Conservation (phyloP, 192 early-diverging fungal genomes). For the Podila clonocystis region DNA sequence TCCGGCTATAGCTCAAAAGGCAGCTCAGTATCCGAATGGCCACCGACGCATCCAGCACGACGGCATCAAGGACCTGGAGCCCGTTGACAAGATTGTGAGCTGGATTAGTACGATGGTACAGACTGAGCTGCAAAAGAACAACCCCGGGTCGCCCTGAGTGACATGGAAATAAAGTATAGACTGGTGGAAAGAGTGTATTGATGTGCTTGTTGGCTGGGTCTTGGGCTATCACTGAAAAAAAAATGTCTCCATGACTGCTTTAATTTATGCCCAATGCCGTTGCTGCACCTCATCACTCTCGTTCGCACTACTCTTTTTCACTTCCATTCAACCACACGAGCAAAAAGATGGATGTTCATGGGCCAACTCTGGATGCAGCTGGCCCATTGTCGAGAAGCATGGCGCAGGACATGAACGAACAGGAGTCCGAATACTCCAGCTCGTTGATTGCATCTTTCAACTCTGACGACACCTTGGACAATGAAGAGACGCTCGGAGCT, state of each 20-base stretch:
- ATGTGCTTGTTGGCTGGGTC: not conserved
- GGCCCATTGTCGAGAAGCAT: not conserved
- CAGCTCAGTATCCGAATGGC: conserved; percentile 29
- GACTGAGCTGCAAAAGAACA: conserved; percentile 31
- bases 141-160: conserved; percentile 15
- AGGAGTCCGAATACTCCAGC: not conserved
- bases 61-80: conserved; percentile 29
- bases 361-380: conserved; percentile 1
- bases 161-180: not conserved
- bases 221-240: too few relatives aligned
- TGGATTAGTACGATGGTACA: conserved; percentile 36
- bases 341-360: not conserved
- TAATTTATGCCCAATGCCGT: not conserved
- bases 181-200: not conserved
- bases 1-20: conserved; percentile 32
- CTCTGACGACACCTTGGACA: not conserved
- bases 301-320: not conserved
- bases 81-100: conserved; percentile 34
- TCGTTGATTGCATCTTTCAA: not conserved
- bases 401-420: not conserved
- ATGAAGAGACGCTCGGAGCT: not conserved
- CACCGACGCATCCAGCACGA: conserved; percentile 29
- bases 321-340: not conserved
- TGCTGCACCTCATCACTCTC: not conserved
- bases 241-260: not conserved